Base-by-base conservation (phyloP, 75 land plant genomes). In the Gnetum montanum region DNA sequence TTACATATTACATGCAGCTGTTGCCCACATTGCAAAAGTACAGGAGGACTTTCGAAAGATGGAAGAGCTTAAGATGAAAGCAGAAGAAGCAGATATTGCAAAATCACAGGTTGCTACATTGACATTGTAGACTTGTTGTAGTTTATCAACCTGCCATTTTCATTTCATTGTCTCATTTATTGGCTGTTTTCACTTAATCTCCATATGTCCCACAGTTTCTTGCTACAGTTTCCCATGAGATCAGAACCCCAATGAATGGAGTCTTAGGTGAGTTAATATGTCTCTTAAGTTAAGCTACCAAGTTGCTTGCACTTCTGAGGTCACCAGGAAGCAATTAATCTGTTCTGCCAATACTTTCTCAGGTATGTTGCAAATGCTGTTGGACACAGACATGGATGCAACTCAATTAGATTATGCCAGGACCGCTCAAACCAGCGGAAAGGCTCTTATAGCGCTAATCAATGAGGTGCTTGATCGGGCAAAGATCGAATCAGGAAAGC, bases 151-250 rank as follows among this genome's bases (percentile, higher is more conserved):
- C 34, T 3, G 11, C 29, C n/a, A 35, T 19, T 47, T 11, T 64
- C 27, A 13, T 0, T 11, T 54, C 31, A 13, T 8, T 53, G 36
- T 38, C 49, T 20, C 43, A 22, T 48, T 16, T 38, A 31, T 65
- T 58, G 26, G 27, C 55, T 33, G 29, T 19, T 7, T 53, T 53
- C n/a, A n/a, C n/a, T n/a, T n/a, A n/a, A n/a, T n/a, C n/a, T n/a
- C n/a, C n/a, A n/a, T n/a, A n/a, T n/a, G n/a, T n/a, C n/a, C n/a
- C 49, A 46, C 85, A 88, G 97, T 92, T 92, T 84, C 74, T 92
- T 24, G 97, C 97, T 4, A 92, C 97, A 25, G 97, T 92, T 46
- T 92, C 97, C 6, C 97, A 92, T 65, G 97, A 92, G 59, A 92
- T 92, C 25, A 62, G 97, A 37, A 92, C 97, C 16, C 97, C 97